A percentile compares a stretch with the other conserved stretches of the same genome.
Conservation (phyloP, 2,329 filamentous ascomycete genomes). For the Rutstroemia sp. region DNA sequence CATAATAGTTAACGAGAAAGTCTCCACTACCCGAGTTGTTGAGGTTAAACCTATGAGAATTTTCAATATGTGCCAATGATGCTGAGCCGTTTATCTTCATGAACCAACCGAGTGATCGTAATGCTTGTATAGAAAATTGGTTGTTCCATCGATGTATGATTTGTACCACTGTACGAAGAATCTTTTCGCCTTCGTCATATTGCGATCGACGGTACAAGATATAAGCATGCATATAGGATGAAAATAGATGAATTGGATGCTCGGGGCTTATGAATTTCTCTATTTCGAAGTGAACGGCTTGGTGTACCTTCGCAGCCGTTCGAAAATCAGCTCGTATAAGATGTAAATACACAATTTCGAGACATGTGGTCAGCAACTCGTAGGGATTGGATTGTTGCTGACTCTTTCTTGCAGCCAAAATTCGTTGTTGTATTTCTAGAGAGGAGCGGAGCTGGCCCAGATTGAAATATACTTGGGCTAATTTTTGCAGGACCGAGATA, state of each 20-base stretch:
- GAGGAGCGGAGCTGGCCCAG: no score
- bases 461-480: not conserved
- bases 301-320: not conserved
- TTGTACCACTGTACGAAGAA: not conserved
- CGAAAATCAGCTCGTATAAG: not conserved
- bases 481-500: not conserved
- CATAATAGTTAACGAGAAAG: not conserved
- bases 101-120: not conserved
- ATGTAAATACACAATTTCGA: not conserved
- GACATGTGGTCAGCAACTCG: not conserved
- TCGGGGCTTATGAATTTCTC: not conserved
- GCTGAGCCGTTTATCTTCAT: not conserved
- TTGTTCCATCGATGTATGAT: not conserved
- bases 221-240: not conserved
- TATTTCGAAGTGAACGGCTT: not conserved
- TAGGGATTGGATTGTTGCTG: not conserved
- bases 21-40: not conserved
- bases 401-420: not conserved
- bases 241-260: not conserved
- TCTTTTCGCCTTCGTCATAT: not conserved
- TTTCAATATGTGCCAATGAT: no score
- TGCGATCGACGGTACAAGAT: rapidly evolving
- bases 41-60: not conserved
- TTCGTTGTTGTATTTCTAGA: not conserved
- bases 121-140: not conserved